Evolutionary conservation across 768 basidiomycete genomes (phyloP).

Genomic region (Pisolithus sp.): DNA sequence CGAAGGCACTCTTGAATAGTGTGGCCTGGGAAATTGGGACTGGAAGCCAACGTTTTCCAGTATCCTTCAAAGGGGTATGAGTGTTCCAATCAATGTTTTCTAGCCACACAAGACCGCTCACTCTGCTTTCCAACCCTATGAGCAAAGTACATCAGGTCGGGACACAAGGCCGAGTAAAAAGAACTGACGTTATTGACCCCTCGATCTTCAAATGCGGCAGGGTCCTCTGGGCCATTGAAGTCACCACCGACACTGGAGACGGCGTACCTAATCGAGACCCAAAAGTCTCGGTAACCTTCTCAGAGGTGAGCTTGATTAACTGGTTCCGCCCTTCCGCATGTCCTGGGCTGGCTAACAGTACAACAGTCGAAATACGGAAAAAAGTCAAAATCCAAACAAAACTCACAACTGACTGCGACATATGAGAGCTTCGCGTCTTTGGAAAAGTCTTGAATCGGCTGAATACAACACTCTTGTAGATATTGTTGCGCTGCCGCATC

Average conservation of each 20-base stretch:
- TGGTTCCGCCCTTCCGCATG: not conserved
- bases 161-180: not conserved
- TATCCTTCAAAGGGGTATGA: slow-evolving; percentile 8
- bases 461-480: not conserved
- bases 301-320: not conserved
- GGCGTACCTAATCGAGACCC: not conserved
- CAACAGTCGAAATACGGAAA: not conserved
- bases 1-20: slow-evolving; percentile 7
- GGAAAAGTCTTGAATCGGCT: not conserved
- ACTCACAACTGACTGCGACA: not conserved
- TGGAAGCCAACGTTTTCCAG: slow-evolving; percentile 11
- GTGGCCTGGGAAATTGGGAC: slow-evolving; percentile 6
- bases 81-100: not conserved
- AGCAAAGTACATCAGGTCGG: not conserved
- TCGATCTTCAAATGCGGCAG: not conserved
- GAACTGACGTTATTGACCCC: slow-evolving; percentile 1
- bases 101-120: not conserved
- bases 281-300: not conserved
- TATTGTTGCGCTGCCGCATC: not conserved
- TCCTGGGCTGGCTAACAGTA: not conserved
- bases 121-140: not conserved
- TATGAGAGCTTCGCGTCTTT: not conserved
- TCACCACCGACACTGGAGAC: not conserved
- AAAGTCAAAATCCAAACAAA: too few species aligned
- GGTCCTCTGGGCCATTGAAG: slow-evolving; percentile 1